Evolutionary conservation across 2,329 filamentous ascomycete genomes (phyloP).

Genomic region (Purpureocillium takamizusanense): DNA sequence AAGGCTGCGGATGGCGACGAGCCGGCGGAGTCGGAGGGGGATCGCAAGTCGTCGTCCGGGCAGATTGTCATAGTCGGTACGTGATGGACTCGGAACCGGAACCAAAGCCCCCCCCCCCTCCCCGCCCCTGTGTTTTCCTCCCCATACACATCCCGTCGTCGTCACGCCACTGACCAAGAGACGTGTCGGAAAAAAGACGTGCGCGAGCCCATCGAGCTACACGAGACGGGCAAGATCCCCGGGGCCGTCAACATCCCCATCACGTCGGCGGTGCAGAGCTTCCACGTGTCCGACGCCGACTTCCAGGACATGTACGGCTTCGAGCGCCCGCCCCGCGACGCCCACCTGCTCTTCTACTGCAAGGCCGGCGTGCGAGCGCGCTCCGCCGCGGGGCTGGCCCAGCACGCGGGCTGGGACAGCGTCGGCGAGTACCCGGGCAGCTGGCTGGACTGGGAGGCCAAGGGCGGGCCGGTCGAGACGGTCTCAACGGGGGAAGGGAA

Average conservation of each 20-base stretch:
- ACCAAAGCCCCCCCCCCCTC: no score
- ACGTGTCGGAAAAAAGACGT: slow-evolving; percentile 46
- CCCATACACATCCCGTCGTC: no score
- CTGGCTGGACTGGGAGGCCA: slow-evolving; percentile 74
- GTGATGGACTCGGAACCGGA: no score
- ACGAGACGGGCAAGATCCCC: slow-evolving; percentile 63
- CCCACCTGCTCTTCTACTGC: slow-evolving; percentile 77
- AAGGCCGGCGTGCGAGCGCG: slow-evolving; percentile 79
- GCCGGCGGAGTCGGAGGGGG: no score
- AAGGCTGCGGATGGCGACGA: slow-evolving; percentile 4
- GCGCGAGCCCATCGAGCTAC: slow-evolving; percentile 62
- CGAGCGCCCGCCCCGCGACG: slow-evolving; percentile 48
- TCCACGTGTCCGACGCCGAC: slow-evolving; percentile 66
- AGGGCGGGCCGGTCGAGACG: slow-evolving; percentile 48
- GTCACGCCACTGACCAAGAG: background rate
- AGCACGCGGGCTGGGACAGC: slow-evolving; percentile 63
- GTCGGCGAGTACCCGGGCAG: slow-evolving; percentile 67
- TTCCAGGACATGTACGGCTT: slow-evolving; percentile 81
- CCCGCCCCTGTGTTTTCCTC: no score
- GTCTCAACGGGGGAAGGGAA: slow-evolving; percentile 1
- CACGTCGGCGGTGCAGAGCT: slow-evolving; percentile 64
- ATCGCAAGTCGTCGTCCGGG: no score
- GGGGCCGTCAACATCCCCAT: slow-evolving; percentile 77
- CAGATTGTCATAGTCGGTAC: slow-evolving; percentile 38
- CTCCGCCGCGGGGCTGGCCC: slow-evolving; percentile 68